Conservation (phyloP, 306 rosid species). For the Pachyrhizus erosus region DNA sequence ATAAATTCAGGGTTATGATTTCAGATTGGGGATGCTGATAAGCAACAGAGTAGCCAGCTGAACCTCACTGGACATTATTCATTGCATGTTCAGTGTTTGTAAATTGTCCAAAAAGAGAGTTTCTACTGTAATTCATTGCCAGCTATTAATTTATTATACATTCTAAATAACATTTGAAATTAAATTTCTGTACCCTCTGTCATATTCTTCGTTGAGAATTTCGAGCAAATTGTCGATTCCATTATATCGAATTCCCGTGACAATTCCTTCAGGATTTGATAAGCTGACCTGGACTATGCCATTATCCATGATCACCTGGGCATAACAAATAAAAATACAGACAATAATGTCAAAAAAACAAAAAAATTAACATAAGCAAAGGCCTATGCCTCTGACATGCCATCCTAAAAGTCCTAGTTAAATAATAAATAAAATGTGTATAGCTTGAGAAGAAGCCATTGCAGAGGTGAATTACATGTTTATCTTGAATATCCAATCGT, state of each 20-base stretch:
- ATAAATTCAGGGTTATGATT: neutral
- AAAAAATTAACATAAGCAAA: neutral
- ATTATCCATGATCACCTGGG: constrained; percentile 85
- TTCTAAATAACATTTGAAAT: neutral
- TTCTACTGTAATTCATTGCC: too few species aligned
- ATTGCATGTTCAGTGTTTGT: constrained; percentile 24
- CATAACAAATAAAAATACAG: constrained; percentile 3
- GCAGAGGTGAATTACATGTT: constrained; percentile 51
- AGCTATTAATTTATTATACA: neutral
- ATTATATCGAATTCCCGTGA: constrained; percentile 78
- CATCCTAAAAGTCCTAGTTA: neutral
- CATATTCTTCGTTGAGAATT: constrained; percentile 59
- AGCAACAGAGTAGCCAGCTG: neutral
- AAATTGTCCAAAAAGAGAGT: constrained; percentile 24
- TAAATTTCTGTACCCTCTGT: constrained; percentile 49
- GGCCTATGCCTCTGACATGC: neutral
- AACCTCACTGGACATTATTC: neutral
- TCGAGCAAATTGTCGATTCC: constrained; percentile 91
- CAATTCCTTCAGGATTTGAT: constrained; percentile 81
- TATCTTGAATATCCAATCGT: constrained; percentile 59
- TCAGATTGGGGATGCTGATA: neutral
- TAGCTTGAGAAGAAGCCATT: constrained; percentile 39
- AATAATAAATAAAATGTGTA: constrained; percentile 16
- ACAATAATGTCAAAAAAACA: neutral
- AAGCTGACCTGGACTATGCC: constrained; percentile 81